Evolutionary conservation across 345 rosid genomes (phyloP), one percentile per base, ranked within the genome.

Genomic region (Lepidium didymum): DNA sequence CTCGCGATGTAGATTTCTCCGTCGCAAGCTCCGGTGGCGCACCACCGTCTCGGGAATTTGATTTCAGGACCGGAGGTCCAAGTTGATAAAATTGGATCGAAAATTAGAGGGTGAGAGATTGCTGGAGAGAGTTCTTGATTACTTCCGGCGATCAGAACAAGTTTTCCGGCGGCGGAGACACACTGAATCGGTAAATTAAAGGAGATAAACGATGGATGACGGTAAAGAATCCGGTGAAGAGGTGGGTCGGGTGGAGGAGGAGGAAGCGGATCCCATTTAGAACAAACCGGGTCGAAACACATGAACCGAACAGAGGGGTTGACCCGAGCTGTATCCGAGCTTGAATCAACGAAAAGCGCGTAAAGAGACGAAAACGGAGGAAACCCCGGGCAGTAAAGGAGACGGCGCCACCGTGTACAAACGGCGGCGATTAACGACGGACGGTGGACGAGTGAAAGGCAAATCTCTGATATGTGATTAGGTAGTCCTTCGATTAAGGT

Each of bases 371-470:
- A 46, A 61, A 80, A 86, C 9, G 85, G 75, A 53, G 82, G 81
- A 64, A 84, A 75, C 11, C 49, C 64, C 18, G 81, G 73, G 3
- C 86, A 86, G 76, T 82, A 82, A 3, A 84, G 72, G 27, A 84
- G 77, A 54, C 81, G 81, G 31, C 86, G 82, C 88, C 88, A 82
- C 56, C 82, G 62, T 51, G 42, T 73, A 70, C 81, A 82, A 7
- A 86, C 82, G 45, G 82, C 81, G 79, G 77, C 35, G 69, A 86
- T 74, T n/a, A 84, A 25, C 15, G 78, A 35, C 16, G 85, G 81
- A 36, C 77, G 72, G 14, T 31, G 10, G 6, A 67, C 68, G 23
- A 55, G 69, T n/a, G 79, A 51, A 11, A 86, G 85, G 35, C 84
- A 80, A 21, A 54, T 56, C 34, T 77, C 76, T 6, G 85, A 66